Percentiles rank a stretch among this genome's conserved stretches.
Evolutionary conservation across 257 asterid genomes (phyloP).

Genomic region (Solanum rostratum): DNA sequence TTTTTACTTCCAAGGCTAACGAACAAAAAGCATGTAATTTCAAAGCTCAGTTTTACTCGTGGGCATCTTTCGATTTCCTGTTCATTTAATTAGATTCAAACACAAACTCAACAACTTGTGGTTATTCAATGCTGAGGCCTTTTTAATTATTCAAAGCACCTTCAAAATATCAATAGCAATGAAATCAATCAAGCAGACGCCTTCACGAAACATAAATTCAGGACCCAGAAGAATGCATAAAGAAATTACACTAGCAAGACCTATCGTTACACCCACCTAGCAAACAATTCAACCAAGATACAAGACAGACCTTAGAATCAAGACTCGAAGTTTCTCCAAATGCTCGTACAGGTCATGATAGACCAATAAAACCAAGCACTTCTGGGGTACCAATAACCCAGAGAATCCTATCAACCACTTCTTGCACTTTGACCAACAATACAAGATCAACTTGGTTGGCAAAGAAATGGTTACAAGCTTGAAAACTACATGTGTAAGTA

Average conservation of each 20-base stretch:
- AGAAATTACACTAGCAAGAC: not conserved
- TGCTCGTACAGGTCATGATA: not conserved
- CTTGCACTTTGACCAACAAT: not conserved
- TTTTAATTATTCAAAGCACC: not conserved
- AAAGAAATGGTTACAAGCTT: not conserved
- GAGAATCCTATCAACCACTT: not conserved
- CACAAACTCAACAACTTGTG: no score
- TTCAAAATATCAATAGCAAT: not conserved
- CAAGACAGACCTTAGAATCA: not conserved
- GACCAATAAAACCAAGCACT: not conserved
- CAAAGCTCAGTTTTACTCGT: no score
- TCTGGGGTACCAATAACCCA: not conserved
- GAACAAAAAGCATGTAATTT: no score
- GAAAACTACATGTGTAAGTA: not conserved
- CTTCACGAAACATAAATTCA: not conserved
- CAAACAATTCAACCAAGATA: not conserved
- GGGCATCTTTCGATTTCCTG: no score
- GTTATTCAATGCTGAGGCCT: no score
- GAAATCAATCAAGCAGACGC: not conserved
- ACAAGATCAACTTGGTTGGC: conserved; percentile 2
- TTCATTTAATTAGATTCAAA: no score
- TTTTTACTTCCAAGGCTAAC: no score
- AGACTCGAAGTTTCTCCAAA: not conserved
- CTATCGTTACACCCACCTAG: not conserved
- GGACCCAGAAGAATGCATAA: not conserved